phyloP scores from a whole-genome alignment of 108 stramenopile genomes.

The Aureococcus anophagefferens region DNA sequence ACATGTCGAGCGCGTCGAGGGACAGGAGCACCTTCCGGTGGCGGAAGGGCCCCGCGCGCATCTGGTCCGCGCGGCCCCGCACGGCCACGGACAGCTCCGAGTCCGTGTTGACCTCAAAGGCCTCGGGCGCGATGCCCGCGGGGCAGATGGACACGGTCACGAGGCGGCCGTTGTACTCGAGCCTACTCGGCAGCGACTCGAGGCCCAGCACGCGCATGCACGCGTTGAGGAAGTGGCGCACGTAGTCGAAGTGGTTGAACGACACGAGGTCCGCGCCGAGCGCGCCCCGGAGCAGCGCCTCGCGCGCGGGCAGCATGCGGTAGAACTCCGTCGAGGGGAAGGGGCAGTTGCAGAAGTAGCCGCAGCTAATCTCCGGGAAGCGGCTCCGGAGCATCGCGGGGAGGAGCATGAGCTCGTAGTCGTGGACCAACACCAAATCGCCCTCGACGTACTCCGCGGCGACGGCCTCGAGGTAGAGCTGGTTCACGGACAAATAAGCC shows the following conservation, averaged over 20 bases:
- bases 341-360: slow-evolving; percentile 55
- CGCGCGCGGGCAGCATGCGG: slow-evolving; percentile 44
- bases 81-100: slow-evolving; percentile 18
- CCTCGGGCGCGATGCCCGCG: slow-evolving; percentile 30
- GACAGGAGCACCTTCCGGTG: slow-evolving; percentile 65
- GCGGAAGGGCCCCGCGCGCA: slow-evolving; percentile 39
- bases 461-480: slow-evolving; percentile 1
- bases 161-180: slow-evolving; percentile 28
- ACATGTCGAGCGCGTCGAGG: slow-evolving; percentile 82
- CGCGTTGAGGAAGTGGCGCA: slow-evolving; percentile 53
- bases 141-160: slow-evolving; percentile 29
- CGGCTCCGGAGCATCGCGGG: slow-evolving; percentile 41
- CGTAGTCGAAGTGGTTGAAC: slow-evolving; percentile 62
- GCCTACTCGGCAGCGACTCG: slow-evolving; percentile 35
- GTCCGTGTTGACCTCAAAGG: slow-evolving; percentile 11
- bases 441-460: neutral
- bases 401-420: slow-evolving; percentile 51
- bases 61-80: slow-evolving; percentile 19
- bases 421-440: slow-evolving; percentile 58
- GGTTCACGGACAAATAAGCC: neutral
- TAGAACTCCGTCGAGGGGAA: slow-evolving; percentile 60
- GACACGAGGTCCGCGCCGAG: slow-evolving; percentile 59
- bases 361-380: slow-evolving; percentile 30
- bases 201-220: slow-evolving; percentile 56
- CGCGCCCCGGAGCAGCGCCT: slow-evolving; percentile 54